A percentile compares a stretch with the other conserved stretches of the same genome.
Evolutionary conservation across 2,329 filamentous ascomycete species (phyloP).

Genomic region (Fusarium aywerte): DNA sequence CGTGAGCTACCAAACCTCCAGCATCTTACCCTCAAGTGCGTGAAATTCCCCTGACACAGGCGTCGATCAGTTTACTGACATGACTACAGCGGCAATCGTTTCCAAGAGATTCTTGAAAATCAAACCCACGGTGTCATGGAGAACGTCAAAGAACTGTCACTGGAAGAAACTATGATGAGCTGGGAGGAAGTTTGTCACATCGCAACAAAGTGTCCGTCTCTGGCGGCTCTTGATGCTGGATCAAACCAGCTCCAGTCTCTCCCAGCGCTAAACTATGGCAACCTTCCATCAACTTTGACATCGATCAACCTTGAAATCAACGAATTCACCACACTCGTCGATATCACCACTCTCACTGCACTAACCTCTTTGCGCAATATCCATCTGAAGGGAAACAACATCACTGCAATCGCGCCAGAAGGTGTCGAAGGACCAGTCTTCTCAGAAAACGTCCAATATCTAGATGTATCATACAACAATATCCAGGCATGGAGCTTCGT

Average conservation of each 20-base stretch:
- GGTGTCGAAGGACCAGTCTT: constrained; percentile 58
- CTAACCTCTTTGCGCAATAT: constrained; percentile 66
- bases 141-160: constrained; percentile 67
- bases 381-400: constrained; percentile 81
- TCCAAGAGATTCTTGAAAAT: constrained; percentile 58
- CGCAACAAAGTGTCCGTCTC: constrained; percentile 62
- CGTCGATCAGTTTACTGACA: constrained; percentile 30
- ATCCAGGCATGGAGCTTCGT: constrained; percentile 78
- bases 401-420: constrained; percentile 58
- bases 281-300: constrained; percentile 64
- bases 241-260: constrained; percentile 69
- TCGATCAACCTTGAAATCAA: constrained; percentile 79
- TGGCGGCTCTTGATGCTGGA: constrained; percentile 63
- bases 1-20: constrained; percentile 72
- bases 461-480: constrained; percentile 80
- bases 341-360: constrained; percentile 64
- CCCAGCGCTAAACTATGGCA: constrained; percentile 52
- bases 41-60: constrained; percentile 7
- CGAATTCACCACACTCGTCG: constrained; percentile 68
- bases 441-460: constrained; percentile 65
- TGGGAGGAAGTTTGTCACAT: constrained; percentile 72
- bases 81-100: constrained; percentile 75
- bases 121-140: constrained; percentile 56
- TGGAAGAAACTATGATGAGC: constrained; percentile 73
- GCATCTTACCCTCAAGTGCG: constrained; percentile 77